Evolutionary conservation across 139 green algal species (phyloP), one percentile per base, ranked within the genome.

Genomic region (Chlorella sp.): DNA sequence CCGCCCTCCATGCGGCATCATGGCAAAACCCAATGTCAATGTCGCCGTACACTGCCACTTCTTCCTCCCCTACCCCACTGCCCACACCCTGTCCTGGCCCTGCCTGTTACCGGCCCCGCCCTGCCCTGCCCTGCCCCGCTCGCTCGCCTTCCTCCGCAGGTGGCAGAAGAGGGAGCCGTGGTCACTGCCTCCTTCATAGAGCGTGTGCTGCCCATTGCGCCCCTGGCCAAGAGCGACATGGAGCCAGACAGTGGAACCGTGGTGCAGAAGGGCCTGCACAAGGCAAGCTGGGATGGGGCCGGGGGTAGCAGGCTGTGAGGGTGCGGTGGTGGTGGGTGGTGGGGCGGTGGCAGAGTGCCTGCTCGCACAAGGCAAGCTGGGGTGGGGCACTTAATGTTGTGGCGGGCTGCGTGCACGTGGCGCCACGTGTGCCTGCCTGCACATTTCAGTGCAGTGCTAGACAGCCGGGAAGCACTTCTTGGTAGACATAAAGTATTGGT

Each of bases 171-270:
- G 57, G 86, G 93, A 0, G 85, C 34, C 48, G 21, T 83, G n/a
- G 83, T 83, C 77, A 81, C 71, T 60, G 86, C 69, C 24, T 83
- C 77, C 14, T 83, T 89, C 26, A 84, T 53, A 0, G 78, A 92
- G 87, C 91, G 71, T 28, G 86, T 91, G 60, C 90, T 90, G 64
- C 89, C 88, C 28, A 87, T 89, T 77, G 83, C 91, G 14, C 85
- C 86, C 30, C 21, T 77, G 79, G 90, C 92, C 68, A 80, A 92
- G 14, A 69, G 91, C 79, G 61, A 64, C n/a, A 73, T 91, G 87
- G 90, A 82, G 34, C 80, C 89, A 42, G 91, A 90, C 53, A 75
- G 57, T 21, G 60, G 84, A 28, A n/a, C n/a, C 39, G 68, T 88
- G 30, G 85, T 89, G 69, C 71, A 83, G 71, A 82, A 82, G 71